A percentile compares a stretch with the other conserved stretches of the same genome.
Conservation (phyloP, 1,284 basidiomycete species). For the Cerioporus squamosus region DNA sequence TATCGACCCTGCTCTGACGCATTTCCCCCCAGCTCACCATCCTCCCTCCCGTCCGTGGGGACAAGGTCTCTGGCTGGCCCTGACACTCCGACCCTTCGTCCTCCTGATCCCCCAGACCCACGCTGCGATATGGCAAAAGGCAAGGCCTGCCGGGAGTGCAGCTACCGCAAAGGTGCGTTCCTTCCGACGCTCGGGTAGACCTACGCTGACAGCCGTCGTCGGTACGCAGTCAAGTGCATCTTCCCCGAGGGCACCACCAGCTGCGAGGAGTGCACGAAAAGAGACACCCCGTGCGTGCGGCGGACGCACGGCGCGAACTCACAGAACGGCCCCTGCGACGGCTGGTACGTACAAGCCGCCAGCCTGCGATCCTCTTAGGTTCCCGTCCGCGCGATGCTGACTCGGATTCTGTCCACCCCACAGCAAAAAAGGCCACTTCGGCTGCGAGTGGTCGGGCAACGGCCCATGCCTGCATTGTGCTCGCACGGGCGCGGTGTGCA, state of each 20-base stretch:
- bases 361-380: neutral
- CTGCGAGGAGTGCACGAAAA: conserved; percentile 13
- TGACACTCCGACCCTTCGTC: neutral
- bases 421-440: conserved; percentile 19
- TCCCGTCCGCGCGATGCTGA: neutral
- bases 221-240: conserved; percentile 16
- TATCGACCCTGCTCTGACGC: too few relatives aligned
- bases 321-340: conserved; percentile 10
- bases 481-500: conserved; percentile 1
- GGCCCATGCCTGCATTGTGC: conserved; percentile 16
- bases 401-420: neutral
- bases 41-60: too few relatives aligned
- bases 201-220: neutral
- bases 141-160: conserved; percentile 6
- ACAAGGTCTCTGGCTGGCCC: neutral
- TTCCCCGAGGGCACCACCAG: neutral
- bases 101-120: neutral
- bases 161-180: conserved; percentile 15
- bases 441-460: conserved; percentile 9
- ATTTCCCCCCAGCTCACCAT: too few relatives aligned
- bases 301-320: neutral
- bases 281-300: neutral
- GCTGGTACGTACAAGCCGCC: conserved; percentile 8
- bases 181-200: neutral
- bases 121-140: neutral